Percentiles rank a stretch among this genome's conserved stretches.
These are phyloP conservation scores for Leptographium lundbergii DNA, from an alignment of 2,329 filamentous ascomycete genomes.

Conservation along the genomic window DNA sequence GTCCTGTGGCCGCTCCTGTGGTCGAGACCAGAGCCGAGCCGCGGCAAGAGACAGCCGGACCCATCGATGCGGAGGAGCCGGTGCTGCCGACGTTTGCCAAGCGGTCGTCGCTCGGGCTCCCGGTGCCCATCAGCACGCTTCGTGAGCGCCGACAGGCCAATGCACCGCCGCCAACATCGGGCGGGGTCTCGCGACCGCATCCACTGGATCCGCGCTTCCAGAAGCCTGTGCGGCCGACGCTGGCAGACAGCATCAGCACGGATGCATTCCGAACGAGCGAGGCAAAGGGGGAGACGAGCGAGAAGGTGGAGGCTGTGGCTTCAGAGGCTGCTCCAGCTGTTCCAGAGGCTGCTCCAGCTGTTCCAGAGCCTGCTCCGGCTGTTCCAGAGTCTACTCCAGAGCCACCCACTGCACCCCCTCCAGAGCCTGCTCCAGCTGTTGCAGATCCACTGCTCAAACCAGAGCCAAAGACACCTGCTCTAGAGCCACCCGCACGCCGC, in stretches of 20 bases:
- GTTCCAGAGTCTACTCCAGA: too few relatives aligned
- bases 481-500: not conserved
- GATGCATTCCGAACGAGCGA: constrained; percentile 33
- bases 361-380: too few relatives aligned
- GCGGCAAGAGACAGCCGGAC: not conserved
- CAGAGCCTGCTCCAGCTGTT: too few relatives aligned
- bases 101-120: constrained; percentile 4
- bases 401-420: not conserved
- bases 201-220: constrained; percentile 12
- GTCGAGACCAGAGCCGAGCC: not conserved
- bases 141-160: constrained; percentile 1
- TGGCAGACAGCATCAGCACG: constrained; percentile 21
- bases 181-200: constrained; percentile 4
- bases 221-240: not conserved
- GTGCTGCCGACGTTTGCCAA: constrained; percentile 9
- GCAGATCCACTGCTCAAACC: not conserved
- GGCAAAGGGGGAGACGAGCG: not conserved
- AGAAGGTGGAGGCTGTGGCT: not conserved
- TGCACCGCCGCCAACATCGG: not conserved
- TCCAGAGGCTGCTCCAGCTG: not conserved
- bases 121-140: not conserved
- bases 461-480: not conserved
- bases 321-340: not conserved
- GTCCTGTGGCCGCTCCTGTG: not conserved
- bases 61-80: not conserved